phyloP scores from a whole-genome alignment of 2,329 filamentous ascomycete species.

The Stagonosporopsis rhizophila region DNA sequence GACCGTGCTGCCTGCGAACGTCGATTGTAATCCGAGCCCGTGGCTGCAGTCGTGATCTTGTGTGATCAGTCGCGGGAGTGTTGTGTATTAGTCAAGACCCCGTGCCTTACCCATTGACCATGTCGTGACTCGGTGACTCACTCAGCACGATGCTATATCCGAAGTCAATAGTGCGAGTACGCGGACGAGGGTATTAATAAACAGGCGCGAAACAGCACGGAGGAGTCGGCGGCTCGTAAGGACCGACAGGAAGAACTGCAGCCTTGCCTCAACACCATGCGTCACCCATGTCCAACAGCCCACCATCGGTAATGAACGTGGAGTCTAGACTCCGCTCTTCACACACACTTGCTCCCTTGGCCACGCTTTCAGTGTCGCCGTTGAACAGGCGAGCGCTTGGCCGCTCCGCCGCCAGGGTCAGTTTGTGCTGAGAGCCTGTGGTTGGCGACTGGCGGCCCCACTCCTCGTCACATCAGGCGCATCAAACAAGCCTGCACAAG shows the following conservation, averaged over 20 bases:
- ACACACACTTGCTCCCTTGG: constrained; percentile 8
- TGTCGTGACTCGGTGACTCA: constrained; percentile 12
- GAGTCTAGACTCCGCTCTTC: constrained; percentile 33
- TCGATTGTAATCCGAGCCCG: constrained; percentile 7
- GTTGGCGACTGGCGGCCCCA: constrained; percentile 16
- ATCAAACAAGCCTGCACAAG: constrained; percentile 24
- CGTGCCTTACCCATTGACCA: constrained; percentile 7
- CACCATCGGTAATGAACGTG: constrained; percentile 18
- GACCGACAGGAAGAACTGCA: constrained; percentile 24
- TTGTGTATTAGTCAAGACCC: constrained; percentile 4
- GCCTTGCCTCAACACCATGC: constrained; percentile 24
- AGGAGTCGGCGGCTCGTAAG: constrained; percentile 11
- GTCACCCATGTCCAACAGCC: constrained; percentile 19
- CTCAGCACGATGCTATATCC: constrained; percentile 15
- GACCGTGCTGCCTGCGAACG: constrained; percentile 10
- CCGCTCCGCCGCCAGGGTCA: constrained; percentile 24
- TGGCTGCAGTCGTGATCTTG: constrained; percentile 1
- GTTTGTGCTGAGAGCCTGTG: constrained; percentile 2
- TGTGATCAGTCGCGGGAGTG: neutral
- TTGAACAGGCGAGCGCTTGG: constrained; percentile 27
- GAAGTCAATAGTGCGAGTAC: constrained; percentile 6
- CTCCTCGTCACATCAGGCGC: constrained; percentile 24
- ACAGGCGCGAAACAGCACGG: constrained; percentile 14
- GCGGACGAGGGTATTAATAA: constrained; percentile 11
- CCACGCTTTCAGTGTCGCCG: constrained; percentile 14